Evolutionary conservation across 2,329 filamentous ascomycete genomes (phyloP).

Genomic region (Venturia aucupariae): DNA sequence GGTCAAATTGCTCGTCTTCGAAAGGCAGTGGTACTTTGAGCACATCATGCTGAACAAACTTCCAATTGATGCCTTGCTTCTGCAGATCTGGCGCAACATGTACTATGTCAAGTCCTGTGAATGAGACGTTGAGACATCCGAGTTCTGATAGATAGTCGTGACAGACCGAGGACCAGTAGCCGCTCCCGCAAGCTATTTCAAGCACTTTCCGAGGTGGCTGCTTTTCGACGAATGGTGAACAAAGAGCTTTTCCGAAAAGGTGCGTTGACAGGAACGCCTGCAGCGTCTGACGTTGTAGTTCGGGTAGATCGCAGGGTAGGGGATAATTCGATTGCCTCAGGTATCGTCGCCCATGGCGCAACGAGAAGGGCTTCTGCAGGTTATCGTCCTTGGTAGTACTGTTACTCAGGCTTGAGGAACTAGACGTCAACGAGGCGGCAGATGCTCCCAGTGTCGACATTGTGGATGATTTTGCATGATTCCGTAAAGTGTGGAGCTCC

Average conservation of each 20-base stretch:
- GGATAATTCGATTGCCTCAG: constrained; percentile 71
- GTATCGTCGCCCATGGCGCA: constrained; percentile 74
- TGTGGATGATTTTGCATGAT: constrained; percentile 3
- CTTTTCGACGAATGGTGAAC: constrained; percentile 56
- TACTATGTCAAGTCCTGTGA: constrained; percentile 75
- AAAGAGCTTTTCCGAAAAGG: constrained; percentile 72
- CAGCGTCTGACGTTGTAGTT: constrained; percentile 79
- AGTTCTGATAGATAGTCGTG: constrained; percentile 65
- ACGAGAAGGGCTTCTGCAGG: constrained; percentile 44
- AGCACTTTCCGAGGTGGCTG: constrained; percentile 68
- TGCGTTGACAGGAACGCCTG: constrained; percentile 73
- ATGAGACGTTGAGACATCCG: constrained; percentile 61
- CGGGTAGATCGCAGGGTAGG: constrained; percentile 77
- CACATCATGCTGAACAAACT: constrained; percentile 80
- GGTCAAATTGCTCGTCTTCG: constrained; percentile 68
- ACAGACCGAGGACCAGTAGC: constrained; percentile 82
- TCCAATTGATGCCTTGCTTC: constrained; percentile 74
- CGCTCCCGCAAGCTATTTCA: constrained; percentile 80
- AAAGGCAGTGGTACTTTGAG: constrained; percentile 70
- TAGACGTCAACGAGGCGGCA: constrained; percentile 25
- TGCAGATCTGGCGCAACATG: constrained; percentile 56
- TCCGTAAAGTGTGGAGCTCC: background rate
- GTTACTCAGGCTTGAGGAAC: constrained; percentile 26
- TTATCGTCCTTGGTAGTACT: constrained; percentile 15
- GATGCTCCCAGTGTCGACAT: constrained; percentile 5